Percentiles rank a stretch among this genome's conserved stretches.
Evolutionary conservation across 2,329 filamentous ascomycete species (phyloP).

Genomic region (Aspergillus melleus): DNA sequence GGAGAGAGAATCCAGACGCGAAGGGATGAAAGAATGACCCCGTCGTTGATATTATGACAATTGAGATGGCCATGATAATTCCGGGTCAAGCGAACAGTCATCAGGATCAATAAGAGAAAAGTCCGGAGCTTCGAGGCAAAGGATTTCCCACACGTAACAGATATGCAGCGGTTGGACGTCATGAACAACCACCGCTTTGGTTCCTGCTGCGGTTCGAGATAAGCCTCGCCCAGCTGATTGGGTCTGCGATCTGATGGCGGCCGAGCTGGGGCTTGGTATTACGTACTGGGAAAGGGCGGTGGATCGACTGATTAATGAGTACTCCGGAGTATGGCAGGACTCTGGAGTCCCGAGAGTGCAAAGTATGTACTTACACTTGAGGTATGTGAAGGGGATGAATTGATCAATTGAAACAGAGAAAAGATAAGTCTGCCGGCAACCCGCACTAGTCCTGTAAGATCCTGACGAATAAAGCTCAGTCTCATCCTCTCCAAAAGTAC

Average conservation of each 20-base stretch:
- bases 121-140: conserved; percentile 6
- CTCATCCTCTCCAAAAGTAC: too few relatives aligned
- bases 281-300: conserved; percentile 29
- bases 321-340: neutral
- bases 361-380: neutral
- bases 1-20: conserved; percentile 4
- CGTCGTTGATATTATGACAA: too few relatives aligned
- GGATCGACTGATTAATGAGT: conserved; percentile 2
- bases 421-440: neutral
- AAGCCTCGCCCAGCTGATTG: conserved; percentile 33
- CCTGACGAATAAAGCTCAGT: neutral
- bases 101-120: conserved; percentile 22
- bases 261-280: conserved; percentile 28
- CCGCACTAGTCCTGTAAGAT: neutral
- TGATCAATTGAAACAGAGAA: too few relatives aligned
- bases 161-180: conserved; percentile 16
- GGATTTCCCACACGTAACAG: conserved; percentile 32
- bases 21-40: neutral
- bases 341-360: neutral
- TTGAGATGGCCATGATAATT: neutral
- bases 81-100: conserved; percentile 6
- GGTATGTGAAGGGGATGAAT: neutral
- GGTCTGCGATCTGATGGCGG: conserved; percentile 16
- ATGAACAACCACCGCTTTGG: conserved; percentile 7
- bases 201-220: conserved; percentile 25